These are phyloP conservation scores for Chlorella sp. DNA, from an alignment of 139 green algal genomes.

Conservation along the genomic window DNA sequence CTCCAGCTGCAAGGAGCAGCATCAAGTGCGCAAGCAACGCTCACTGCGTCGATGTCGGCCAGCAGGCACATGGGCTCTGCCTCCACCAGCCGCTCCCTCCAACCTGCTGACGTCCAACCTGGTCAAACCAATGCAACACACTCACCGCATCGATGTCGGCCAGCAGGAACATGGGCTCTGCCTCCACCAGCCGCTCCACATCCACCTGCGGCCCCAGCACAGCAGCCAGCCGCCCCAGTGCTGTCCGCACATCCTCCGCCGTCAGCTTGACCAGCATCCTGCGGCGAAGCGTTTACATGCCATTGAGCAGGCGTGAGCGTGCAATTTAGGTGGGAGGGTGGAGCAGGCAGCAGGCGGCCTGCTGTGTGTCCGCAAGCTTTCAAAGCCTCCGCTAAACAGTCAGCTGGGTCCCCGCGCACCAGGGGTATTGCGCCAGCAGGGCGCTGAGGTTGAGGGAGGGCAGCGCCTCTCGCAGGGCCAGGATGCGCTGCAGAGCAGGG, in stretches of 20 bases:
- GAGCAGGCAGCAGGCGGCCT: no score
- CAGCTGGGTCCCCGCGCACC: no score
- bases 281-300: neutral
- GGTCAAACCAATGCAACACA: neutral
- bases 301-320: no score
- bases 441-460: constrained; percentile 35
- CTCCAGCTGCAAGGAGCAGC: no score
- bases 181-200: constrained; percentile 35
- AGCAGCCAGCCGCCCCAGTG: constrained; percentile 14
- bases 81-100: no score
- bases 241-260: neutral
- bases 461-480: constrained; percentile 31
- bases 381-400: no score
- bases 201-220: neutral
- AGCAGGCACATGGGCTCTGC: no score
- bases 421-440: constrained; percentile 33
- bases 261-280: neutral
- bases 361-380: no score
- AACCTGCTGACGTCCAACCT: no score
- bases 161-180: constrained; percentile 44
- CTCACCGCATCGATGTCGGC: neutral
- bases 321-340: no score
- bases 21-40: no score
- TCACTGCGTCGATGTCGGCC: no score
- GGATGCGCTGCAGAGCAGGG: constrained; percentile 5